These are phyloP conservation scores for Dactylis glomerata DNA, from an alignment of 176 grass and related monocot genomes.

Conservation along the genomic window DNA sequence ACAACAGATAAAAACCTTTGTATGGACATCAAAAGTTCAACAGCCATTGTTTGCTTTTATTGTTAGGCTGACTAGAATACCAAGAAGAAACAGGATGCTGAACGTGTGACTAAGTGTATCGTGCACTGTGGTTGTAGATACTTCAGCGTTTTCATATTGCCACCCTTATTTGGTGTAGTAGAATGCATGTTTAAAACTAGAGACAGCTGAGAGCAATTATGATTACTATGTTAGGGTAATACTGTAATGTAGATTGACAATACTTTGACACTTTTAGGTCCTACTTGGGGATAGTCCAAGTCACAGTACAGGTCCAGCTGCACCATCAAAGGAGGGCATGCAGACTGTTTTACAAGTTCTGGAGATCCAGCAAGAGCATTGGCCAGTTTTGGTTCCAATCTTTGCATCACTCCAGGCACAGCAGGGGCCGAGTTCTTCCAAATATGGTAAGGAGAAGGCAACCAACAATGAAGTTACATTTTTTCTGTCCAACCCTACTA, in stretches of 20 bases:
- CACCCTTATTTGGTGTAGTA: not conserved
- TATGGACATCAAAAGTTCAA: constrained; percentile 13
- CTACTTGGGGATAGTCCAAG: constrained; percentile 57
- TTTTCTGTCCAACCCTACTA: not conserved
- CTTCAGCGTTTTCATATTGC: not conserved
- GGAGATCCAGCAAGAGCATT: constrained; percentile 68
- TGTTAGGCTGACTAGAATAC: not conserved
- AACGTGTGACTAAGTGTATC: not conserved
- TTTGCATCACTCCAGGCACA: constrained; percentile 55
- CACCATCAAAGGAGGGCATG: constrained; percentile 67
- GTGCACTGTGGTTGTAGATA: constrained; percentile 10
- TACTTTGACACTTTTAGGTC: constrained; percentile 50
- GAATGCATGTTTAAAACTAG: not conserved
- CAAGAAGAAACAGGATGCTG: not conserved
- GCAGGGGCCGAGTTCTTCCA: constrained; percentile 46
- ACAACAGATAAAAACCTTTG: not conserved
- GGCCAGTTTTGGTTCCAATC: constrained; percentile 63
- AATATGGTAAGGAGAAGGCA: constrained; percentile 56
- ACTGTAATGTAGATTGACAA: not conserved
- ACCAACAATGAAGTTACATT: not conserved
- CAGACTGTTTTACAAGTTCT: constrained; percentile 71
- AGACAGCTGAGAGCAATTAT: not conserved
- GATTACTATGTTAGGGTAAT: not conserved
- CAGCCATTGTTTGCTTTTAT: constrained; percentile 8
- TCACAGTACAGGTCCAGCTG: constrained; percentile 12